Percentiles rank a stretch among this genome's conserved stretches.
phyloP scores from a whole-genome alignment of 1,139 yeast species.

The Groenewaldozyma sp. region DNA sequence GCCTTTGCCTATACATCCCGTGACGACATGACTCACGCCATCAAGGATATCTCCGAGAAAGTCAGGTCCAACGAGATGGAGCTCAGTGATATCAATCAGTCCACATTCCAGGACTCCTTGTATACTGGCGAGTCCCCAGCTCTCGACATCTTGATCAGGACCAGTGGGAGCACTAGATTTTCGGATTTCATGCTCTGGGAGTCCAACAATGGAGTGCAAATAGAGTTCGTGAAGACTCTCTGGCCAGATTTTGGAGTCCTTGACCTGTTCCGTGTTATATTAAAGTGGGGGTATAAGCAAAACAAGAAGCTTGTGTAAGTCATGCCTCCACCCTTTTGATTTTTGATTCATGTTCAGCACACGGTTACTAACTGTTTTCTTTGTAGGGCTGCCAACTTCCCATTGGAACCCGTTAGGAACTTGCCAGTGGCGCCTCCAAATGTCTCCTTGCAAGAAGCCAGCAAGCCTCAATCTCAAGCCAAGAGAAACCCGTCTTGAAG shows the following conservation, averaged over 20 bases:
- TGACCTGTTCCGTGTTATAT: constrained; percentile 45
- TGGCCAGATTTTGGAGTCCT: constrained; percentile 84
- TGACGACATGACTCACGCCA: constrained; percentile 74
- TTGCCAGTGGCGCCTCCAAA: constrained; percentile 1
- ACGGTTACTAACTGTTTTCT: background rate
- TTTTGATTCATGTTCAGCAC: background rate
- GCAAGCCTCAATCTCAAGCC: background rate
- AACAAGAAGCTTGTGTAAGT: constrained; percentile 17
- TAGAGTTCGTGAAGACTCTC: constrained; percentile 64
- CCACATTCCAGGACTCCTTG: constrained; percentile 42
- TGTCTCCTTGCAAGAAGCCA: background rate
- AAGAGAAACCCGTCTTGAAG: background rate
- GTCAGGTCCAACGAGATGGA: constrained; percentile 25
- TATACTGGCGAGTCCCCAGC: constrained; percentile 68
- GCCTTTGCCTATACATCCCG: constrained; percentile 95
- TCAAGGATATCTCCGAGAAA: constrained; percentile 41
- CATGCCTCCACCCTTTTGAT: background rate
- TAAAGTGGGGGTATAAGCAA: constrained; percentile 40
- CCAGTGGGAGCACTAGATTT: constrained; percentile 78
- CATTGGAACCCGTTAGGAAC: background rate
- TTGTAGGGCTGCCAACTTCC: background rate
- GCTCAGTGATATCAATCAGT: constrained; percentile 36
- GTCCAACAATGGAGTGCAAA: constrained; percentile 40
- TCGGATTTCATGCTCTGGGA: constrained; percentile 89
- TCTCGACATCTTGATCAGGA: constrained; percentile 71